A percentile compares a stretch with the other conserved stretches of the same genome.
phyloP scores from a whole-genome alignment of 768 basidiomycete species.

The Tylopilus subfusipes region DNA sequence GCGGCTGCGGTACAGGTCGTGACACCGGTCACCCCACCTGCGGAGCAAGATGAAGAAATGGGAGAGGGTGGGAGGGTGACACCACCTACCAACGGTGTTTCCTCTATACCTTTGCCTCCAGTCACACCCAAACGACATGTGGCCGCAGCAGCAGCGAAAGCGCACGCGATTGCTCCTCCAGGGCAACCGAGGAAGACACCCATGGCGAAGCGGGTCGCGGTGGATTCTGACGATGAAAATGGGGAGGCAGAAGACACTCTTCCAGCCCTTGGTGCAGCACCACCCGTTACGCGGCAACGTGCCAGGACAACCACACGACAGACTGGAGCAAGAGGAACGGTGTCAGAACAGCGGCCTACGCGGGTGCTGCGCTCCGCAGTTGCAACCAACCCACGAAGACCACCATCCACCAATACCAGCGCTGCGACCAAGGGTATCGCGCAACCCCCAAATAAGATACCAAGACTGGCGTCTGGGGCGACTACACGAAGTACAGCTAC shows the following conservation, averaged over 20 bases:
- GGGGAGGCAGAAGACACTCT: conserved; percentile 57
- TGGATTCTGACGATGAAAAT: conserved; percentile 67
- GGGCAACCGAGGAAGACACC: conserved; percentile 90
- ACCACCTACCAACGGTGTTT: conserved; percentile 22
- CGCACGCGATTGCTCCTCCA: conserved; percentile 68
- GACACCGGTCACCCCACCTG: conserved; percentile 77
- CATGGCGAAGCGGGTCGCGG: conserved; percentile 62
- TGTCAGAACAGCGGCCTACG: conserved; percentile 69
- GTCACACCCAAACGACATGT: conserved; percentile 81
- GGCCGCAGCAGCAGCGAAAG: conserved; percentile 64
- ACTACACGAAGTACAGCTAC: conserved; percentile 48
- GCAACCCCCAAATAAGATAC: conserved; percentile 64
- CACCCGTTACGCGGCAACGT: conserved; percentile 35
- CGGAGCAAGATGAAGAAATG: conserved; percentile 67
- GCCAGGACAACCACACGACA: conserved; percentile 37
- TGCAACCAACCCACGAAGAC: conserved; percentile 51
- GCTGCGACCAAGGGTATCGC: conserved; percentile 40
- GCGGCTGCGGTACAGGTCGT: conserved; percentile 47
- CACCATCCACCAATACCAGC: conserved; percentile 37
- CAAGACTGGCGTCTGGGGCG: conserved; percentile 54
- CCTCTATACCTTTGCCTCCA: conserved; percentile 48
- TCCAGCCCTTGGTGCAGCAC: conserved; percentile 56
- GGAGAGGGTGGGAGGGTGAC: conserved; percentile 42
- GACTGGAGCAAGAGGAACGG: conserved; percentile 47
- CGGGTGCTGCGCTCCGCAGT: conserved; percentile 72